Conservation (phyloP, 805 yeast species). For the Candida xiaguanensis region DNA sequence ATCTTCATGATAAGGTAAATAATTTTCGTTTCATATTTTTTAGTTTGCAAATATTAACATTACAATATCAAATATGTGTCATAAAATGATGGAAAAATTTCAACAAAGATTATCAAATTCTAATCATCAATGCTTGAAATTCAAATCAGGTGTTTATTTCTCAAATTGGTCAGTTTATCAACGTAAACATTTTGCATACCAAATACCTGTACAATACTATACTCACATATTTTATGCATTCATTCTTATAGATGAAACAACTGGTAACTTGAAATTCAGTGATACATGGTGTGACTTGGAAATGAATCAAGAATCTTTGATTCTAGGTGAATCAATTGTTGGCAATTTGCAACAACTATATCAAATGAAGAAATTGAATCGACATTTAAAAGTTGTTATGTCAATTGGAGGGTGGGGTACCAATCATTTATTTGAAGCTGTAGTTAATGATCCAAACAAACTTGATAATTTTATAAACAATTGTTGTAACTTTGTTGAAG, state of each 20-base stretch:
- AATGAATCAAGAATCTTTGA: constrained; percentile 26
- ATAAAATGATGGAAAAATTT: constrained; percentile 7
- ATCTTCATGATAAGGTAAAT: too few species aligned
- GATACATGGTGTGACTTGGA: constrained; percentile 69
- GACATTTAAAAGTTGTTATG: constrained; percentile 53
- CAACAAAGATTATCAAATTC: neutral
- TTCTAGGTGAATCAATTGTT: constrained; percentile 7
- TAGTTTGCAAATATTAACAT: constrained; percentile 2
- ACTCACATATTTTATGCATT: constrained; percentile 82
- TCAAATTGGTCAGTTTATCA: constrained; percentile 46
- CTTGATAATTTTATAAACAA: constrained; percentile 48
- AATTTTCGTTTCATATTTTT: too few species aligned
- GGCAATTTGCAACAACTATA: constrained; percentile 54
- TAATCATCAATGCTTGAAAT: constrained; percentile 3
- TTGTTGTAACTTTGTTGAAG: constrained; percentile 42
- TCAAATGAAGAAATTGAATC: constrained; percentile 38
- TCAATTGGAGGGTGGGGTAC: constrained; percentile 84
- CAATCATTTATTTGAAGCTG: constrained; percentile 34
- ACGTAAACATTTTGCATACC: constrained; percentile 50
- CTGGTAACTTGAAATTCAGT: constrained; percentile 52
- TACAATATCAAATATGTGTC: constrained; percentile 1
- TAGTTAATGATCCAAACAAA: constrained; percentile 18
- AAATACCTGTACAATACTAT: constrained; percentile 53
- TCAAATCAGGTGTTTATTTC: constrained; percentile 43
- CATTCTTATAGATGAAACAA: constrained; percentile 48